phyloP scores from a whole-genome alignment of 371 early-diverging fungal species.

The Mucor indicus region DNA sequence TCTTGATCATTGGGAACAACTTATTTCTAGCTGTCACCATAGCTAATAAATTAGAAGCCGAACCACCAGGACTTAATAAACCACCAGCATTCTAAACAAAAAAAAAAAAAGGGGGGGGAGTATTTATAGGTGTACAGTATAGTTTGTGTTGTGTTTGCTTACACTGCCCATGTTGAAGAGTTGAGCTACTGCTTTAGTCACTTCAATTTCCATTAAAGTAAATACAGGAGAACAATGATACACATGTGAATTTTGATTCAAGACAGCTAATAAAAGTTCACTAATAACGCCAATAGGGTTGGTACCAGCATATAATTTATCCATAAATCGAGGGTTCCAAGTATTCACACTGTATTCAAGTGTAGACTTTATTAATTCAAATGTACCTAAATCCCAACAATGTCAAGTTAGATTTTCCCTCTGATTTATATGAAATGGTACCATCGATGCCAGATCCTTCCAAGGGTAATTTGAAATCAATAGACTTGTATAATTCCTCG shows the following conservation, averaged over 20 bases:
- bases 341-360: conserved; percentile 59
- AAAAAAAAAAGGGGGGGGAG: background rate
- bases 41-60: conserved; percentile 78
- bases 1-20: conserved; percentile 64
- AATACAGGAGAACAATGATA: conserved; percentile 77
- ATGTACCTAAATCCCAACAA: too few relatives aligned
- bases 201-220: conserved; percentile 71
- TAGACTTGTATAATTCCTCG: conserved; percentile 44
- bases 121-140: background rate
- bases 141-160: too few relatives aligned
- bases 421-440: conserved; percentile 13
- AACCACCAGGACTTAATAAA: conserved; percentile 79
- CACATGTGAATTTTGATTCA: conserved; percentile 84
- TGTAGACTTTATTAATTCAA: conserved; percentile 52
- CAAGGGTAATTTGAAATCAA: conserved; percentile 53
- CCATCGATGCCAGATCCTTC: conserved; percentile 54
- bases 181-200: conserved; percentile 54
- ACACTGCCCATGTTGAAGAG: conserved; percentile 60
- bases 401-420: too few relatives aligned
- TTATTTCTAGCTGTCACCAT: conserved; percentile 77
- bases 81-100: conserved; percentile 54
- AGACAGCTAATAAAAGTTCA: conserved; percentile 70
- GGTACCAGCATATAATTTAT: conserved; percentile 82
- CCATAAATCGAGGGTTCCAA: conserved; percentile 82
- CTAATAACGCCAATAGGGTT: conserved; percentile 78